Evolutionary conservation across 805 yeast species (phyloP).

Genomic region (Teunomyces aglyptinius): DNA sequence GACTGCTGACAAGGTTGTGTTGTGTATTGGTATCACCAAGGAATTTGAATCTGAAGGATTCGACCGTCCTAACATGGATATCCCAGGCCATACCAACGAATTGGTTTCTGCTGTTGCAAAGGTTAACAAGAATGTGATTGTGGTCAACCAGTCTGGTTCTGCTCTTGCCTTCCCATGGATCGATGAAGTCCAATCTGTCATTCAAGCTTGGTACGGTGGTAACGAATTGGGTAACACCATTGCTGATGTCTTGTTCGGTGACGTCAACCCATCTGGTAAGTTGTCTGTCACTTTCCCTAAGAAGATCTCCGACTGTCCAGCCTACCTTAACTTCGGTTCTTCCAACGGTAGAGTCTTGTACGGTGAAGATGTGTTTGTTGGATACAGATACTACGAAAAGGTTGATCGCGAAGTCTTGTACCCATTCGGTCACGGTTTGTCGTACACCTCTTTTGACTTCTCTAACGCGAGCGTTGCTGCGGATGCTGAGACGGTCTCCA

Average conservation of each 20-base stretch:
- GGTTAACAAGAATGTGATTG: slow-evolving; percentile 50
- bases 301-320: slow-evolving; percentile 52
- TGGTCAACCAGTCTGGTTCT: slow-evolving; percentile 60
- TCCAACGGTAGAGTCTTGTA: slow-evolving; percentile 54
- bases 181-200: slow-evolving; percentile 37
- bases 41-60: slow-evolving; percentile 64
- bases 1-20: slow-evolving; percentile 50
- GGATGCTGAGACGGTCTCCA: slow-evolving; percentile 27
- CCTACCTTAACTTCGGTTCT: slow-evolving; percentile 50
- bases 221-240: slow-evolving; percentile 56
- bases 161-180: slow-evolving; percentile 61
- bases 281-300: slow-evolving; percentile 56
- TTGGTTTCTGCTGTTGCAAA: slow-evolving; percentile 43
- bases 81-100: slow-evolving; percentile 49
- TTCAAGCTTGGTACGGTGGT: slow-evolving; percentile 61
- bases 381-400: slow-evolving; percentile 61
- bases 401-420: slow-evolving; percentile 45
- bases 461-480: slow-evolving; percentile 31
- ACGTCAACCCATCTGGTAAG: slow-evolving; percentile 60
- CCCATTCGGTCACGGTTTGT: slow-evolving; percentile 64
- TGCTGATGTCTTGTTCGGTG: slow-evolving; percentile 61
- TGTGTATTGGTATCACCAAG: slow-evolving; percentile 49
- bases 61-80: slow-evolving; percentile 50
- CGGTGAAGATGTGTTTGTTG: slow-evolving; percentile 67
- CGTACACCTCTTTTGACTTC: slow-evolving; percentile 53